phyloP scores from a whole-genome alignment of 306 rosid species.

The Gastrolobium bilobum region DNA sequence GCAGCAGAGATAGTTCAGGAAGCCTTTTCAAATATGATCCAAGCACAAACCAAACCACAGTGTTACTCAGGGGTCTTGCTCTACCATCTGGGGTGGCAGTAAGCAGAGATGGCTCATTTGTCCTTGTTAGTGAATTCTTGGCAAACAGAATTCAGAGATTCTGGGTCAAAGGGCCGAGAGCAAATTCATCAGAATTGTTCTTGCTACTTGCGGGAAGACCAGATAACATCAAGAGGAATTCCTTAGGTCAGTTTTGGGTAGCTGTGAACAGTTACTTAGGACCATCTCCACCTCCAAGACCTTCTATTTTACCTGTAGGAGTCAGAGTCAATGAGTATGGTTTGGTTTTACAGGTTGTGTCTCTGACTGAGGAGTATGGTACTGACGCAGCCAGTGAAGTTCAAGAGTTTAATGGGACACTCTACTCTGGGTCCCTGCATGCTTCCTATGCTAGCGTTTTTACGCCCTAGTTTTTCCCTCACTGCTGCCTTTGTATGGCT shows the following conservation, averaged over 20 bases:
- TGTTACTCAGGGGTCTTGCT: conserved; percentile 51
- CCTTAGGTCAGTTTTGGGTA: conserved; percentile 54
- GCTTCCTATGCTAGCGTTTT: conserved; percentile 42
- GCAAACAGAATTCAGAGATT: conserved; percentile 49
- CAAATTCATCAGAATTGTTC: conserved; percentile 50
- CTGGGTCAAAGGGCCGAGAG: conserved; percentile 54
- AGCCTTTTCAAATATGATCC: conserved; percentile 53
- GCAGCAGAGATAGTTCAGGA: conserved; percentile 53
- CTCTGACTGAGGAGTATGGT: conserved; percentile 48
- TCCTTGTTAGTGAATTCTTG: conserved; percentile 52
- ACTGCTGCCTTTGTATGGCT: conserved; percentile 2
- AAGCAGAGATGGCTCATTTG: conserved; percentile 51
- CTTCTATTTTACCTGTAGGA: conserved; percentile 23
- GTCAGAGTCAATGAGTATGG: conserved; percentile 36
- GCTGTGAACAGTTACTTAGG: conserved; percentile 39
- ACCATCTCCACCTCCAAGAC: conserved; percentile 29
- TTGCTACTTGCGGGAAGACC: conserved; percentile 34
- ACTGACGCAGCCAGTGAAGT: conserved; percentile 47
- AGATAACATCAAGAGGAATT: conserved; percentile 50
- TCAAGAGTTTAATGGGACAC: conserved; percentile 54
- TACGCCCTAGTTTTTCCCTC: conserved; percentile 10
- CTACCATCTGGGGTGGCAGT: conserved; percentile 59
- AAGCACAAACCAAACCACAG: conserved; percentile 49
- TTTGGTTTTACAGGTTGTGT: background rate
- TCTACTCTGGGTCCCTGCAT: conserved; percentile 36